Evolutionary conservation across 129 eudicot species (phyloP), one percentile per base, ranked within the genome.

Genomic region (Flaveria trinervia): DNA sequence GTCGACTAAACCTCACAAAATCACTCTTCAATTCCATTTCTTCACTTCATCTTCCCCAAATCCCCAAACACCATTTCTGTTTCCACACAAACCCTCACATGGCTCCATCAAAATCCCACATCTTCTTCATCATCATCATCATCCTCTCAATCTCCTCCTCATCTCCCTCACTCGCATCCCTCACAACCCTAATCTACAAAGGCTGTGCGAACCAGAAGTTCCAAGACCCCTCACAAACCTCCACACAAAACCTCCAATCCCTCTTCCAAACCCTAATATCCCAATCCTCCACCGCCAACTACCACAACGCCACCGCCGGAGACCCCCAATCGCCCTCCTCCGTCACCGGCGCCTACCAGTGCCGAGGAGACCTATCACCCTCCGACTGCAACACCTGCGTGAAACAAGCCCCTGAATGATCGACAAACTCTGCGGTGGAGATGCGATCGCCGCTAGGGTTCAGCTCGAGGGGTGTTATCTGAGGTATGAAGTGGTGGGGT

Each of bases 171-270:
- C 66, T 59, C 14, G 71, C 89, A 61, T 64, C 80, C 80, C 77
- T 80, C 20, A 85, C 85, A 26, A 74, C 56, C 51, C 51, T 90
- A 39, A 68, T 93, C 15, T 92, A 71, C 92, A 92, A 85, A 85
- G 98, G 98, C 69, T 93, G 96, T 81, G 95, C 98, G 0, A 80
- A 86, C 79, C 91, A 88, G 22, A 84, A 80, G 20, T 88, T 93
- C 75, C 85, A 69, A 73, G 92, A 92, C 86, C 90, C 87, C 79
- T 33, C 82, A 60, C 86, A 77, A 7, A 57, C 75, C 66, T 85
- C 82, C 76, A 51, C 83, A 0, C 85, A 88, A 75, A 78, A 76
- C 72, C 92, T 92, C 72, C 43, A 76, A 36, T 62, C 83, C 39
- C 84, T 93, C 1, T 85, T 80, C 77, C 39, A 28, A 10, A 61